Evolutionary conservation across 2,329 filamentous ascomycete species (phyloP), one percentile per base, ranked within the genome.

Genomic region (Aschersonia sp.): DNA sequence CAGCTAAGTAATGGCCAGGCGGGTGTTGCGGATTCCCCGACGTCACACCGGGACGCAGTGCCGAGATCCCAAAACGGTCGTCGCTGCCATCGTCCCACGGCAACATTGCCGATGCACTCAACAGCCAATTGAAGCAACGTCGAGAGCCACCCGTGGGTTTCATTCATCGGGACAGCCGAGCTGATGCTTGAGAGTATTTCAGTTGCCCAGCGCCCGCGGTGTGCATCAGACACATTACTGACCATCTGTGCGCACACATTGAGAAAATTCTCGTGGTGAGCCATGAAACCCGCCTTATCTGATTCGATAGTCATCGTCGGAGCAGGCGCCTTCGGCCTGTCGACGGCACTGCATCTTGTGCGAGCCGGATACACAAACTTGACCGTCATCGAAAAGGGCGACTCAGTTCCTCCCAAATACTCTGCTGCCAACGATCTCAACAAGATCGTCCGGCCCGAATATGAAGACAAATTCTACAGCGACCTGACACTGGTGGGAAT

Each of bases 391-490:
- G 72, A 76, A 22, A 60, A 61, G 44, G 60, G 59, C 10, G 55
- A 57, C 5, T 47, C 55, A 7, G 53, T 60, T 1, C 75, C 75
- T 1, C 70, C 72, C 4, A 49, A 50, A 1, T 63, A 61, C 54
- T 78, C 77, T 0, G 78, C 75, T 0, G 76, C 69, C 22, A 76
- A 77, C 50, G 75, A 81, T 52, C 56, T 80, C 30, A 81, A 80
- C 57, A 81, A 81, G 58, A 79, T 80, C 48, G 64, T 80, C 37
- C 68, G 76, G 2, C 73, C 70, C 5, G 75, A 79, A 52, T 79
- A 79, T 49, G 72, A 76, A 51, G 73, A 78, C 49, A 63, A 66
- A 0, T 76, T 75, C 48, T 79, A 80, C 50, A 73, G 73, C 0
- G 64, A 75, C 2, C 55, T 78, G 42, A 69, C 75, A 2, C 60